Evolutionary conservation across 208 protist species (phyloP).

Genomic region (Tritrichomonas foetus): DNA sequence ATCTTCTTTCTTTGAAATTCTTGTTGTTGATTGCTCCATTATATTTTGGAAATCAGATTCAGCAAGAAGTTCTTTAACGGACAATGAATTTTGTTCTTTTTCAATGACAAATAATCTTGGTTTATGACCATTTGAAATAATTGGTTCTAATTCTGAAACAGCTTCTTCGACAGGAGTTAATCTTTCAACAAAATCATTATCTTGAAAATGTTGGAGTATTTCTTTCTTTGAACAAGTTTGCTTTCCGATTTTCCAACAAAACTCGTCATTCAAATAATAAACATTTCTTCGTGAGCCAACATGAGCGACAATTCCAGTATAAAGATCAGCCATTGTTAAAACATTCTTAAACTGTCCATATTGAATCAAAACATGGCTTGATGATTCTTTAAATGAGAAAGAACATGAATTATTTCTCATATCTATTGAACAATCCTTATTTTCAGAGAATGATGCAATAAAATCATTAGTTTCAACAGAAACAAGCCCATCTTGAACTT

Average conservation of each 20-base stretch:
- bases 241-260: not conserved
- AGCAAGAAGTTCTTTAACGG: not conserved
- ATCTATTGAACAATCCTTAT: not conserved
- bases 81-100: not conserved
- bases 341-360: not conserved
- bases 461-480: not conserved
- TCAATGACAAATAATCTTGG: not conserved
- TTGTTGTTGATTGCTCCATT: not conserved
- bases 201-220: constrained; percentile 26
- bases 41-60: not conserved
- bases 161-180: not conserved
- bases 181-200: not conserved
- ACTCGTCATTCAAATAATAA: constrained; percentile 17
- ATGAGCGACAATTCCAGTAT: not conserved
- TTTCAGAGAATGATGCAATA: not conserved
- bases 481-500: not conserved
- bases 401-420: not conserved
- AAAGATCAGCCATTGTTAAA: constrained; percentile 25
- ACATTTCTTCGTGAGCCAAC: not conserved
- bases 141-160: not conserved
- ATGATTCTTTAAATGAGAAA: not conserved
- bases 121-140: not conserved
- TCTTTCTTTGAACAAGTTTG: constrained; percentile 17
- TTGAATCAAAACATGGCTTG: not conserved
- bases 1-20: not conserved